Evolutionary conservation across 306 rosid genomes (phyloP), one percentile per base, ranked within the genome.

Genomic region (Quercus parvula): DNA sequence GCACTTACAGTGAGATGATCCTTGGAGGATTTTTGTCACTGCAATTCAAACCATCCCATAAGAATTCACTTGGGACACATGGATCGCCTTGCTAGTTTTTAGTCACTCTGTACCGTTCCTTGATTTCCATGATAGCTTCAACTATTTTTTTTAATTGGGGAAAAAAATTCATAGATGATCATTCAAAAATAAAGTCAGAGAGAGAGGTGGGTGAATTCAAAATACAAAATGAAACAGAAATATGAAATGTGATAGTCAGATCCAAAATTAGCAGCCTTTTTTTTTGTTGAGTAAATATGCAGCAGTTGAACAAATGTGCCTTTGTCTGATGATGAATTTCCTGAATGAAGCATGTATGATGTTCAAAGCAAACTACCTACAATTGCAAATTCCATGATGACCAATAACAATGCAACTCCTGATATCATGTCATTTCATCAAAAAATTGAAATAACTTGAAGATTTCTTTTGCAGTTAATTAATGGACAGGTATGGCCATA

Each of bases 81-180:
- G 89, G 89, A 68, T 86, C 86, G 35, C 89, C 89, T 77, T 82
- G 80, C 89, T 86, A 86, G 22, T 86, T 83, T 49, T 66, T 80
- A 6, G 3, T 51, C 51, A 85, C 64, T 44, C 20, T 38, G 33
- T 79, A 85, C 12, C 13, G 20, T 54, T 28, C 44, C 86, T 85
- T 85, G 66, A 85, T 75, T 15, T 24, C 20, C 59, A 44, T 57
- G 74, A 85, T 76, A 19, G 82, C 82, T 11, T 82, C 71, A 9
- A 71, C 89, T 85, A 20, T n/a, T n/a, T 2, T 31, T 69, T 22
- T 41, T 41, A 41, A 41, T 41, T 6, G 10, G 9, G 8, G 5
- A n/a, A 7, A n/a, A 6, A 0, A 20, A 8, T 5, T n/a, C 20
- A 56, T 6, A 56, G 8, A n/a, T 7, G 3, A 56, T 56, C n/a